Evolutionary conservation across 306 rosid genomes (phyloP), one percentile per base, ranked within the genome.

Genomic region (Trifolium repens): DNA sequence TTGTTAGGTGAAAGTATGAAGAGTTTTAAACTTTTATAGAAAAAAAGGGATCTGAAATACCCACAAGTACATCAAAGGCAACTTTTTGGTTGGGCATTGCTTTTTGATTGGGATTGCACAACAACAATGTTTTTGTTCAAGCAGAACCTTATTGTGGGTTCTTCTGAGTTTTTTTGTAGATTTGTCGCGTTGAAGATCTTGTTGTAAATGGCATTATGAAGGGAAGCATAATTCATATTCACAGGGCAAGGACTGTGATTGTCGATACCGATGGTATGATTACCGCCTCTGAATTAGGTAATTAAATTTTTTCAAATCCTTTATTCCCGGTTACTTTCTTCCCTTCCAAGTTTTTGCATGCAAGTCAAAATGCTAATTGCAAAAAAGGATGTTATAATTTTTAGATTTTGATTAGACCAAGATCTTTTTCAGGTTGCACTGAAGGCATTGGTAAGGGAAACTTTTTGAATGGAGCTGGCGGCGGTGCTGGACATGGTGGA

Each of bases 401-500:
- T 75, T 58, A 55, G 78, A 76, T 77, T 86, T 77, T 82, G 69
- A 89, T 64, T 80, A 68, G 81, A 43, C 27, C 55, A 55, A 52
- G 30, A 71, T 67, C 78, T 69, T 76, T 84, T 88, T 75, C 89
- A 94, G 98, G 98, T 81, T 94, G 98, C 87, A 86, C 86, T 77
- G 89, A 81, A 73, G 98, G 98, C 73, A 84, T 94, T 81, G 98
- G 98, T 62, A 94, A 89, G 82, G 98, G 97, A 59, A 94, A 89
- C 86, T 94, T 87, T 86, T 85, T 93, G 77, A 90, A 92, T 84
- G 98, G 98, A 82, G 93, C 98, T 86, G 97, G 97, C 50, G 96
- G 98, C 74, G 98, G 98, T 69, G 98, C 97, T 78, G 98, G 98
- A 63, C 96, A 94, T 86, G 98, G 98, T 70, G 98, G 98, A 83